Base-by-base conservation (phyloP, 305 asterid genomes). In the Vinca major region DNA sequence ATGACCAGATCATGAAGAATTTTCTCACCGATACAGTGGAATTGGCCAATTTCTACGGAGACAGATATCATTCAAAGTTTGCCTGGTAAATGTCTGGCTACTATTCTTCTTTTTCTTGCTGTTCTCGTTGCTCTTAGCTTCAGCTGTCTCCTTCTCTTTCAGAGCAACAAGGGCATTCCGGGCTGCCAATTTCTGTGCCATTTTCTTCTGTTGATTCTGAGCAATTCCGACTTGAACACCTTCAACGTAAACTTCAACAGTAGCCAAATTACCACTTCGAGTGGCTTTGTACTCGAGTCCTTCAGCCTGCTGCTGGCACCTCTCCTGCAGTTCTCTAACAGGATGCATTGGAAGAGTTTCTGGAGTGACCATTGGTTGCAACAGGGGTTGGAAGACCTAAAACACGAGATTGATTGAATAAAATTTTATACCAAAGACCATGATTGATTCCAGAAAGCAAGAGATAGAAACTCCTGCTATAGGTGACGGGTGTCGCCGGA, bases 341-440 rank as follows among this genome's bases (percentile, higher is more conserved):
- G 98, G 99, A 79, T 94, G 99, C 98, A 94, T 94, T 19, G 98
- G 99, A 66, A 94, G 96, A 21, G 98, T 94, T 77, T 91, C 96
- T 20, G 98, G 99, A 51, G 97, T 91, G 68, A 94, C 99, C 95
- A 94, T 89, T 56, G 99, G 99, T 75, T 91, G 72, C 90, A 94
- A 71, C 70, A 94, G 70, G 12, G 99, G 98, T 75, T 84, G 96
- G 64, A 94, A 91, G 26, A 89, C 98, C 99, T 94, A 74, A 71
- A 61, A 9, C 43, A 50, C 58, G 41, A 47, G 33, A 50, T 56
- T 26, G 14, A 2, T 47, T 14, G 45, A 51, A 70, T 41, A 14
- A 69, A 73, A 58, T 73, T 67, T 60, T 49, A 62, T 39, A 61
- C 70, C 60, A 63, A 51, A 49, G 54, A 21, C 66, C 60, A 71